A percentile compares a stretch with the other conserved stretches of the same genome.
Evolutionary conservation across 768 basidiomycete species (phyloP).

Genomic region (Phlegmacium glaucopus): DNA sequence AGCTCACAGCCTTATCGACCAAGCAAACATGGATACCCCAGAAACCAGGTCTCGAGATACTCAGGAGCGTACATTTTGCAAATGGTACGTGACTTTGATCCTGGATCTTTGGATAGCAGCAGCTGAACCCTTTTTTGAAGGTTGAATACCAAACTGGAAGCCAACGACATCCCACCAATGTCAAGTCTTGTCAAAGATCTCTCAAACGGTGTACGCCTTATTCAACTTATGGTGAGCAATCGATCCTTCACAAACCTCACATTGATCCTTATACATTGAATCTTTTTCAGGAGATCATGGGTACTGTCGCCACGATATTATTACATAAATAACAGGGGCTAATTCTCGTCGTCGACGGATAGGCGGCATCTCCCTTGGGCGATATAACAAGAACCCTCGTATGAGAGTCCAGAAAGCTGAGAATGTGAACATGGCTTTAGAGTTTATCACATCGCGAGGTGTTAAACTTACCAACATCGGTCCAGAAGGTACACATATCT

Average conservation of each 20-base stretch:
- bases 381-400: constrained; percentile 85
- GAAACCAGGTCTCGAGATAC: constrained; percentile 61
- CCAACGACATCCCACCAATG: constrained; percentile 84
- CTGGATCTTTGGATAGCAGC: neutral
- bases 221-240: constrained; percentile 84
- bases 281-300: constrained; percentile 88
- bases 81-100: constrained; percentile 55
- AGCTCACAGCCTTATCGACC: too few species aligned
- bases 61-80: constrained; percentile 85
- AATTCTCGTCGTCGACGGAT: neutral
- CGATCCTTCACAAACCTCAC: neutral
- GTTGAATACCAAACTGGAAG: constrained; percentile 94
- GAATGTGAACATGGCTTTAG: constrained; percentile 95
- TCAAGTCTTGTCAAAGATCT: constrained; percentile 85
- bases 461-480: constrained; percentile 98
- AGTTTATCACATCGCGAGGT: constrained; percentile 91
- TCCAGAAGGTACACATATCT: constrained; percentile 74
- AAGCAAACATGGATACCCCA: constrained; percentile 38
- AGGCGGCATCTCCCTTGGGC: constrained; percentile 92
- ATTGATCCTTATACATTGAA: neutral
- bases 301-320: constrained; percentile 30
- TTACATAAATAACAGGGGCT: neutral
- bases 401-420: constrained; percentile 97
- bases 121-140: constrained; percentile 36
- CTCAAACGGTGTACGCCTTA: constrained; percentile 91